Conservation (phyloP, 2,329 filamentous ascomycete genomes). For the Exophiala aquamarina region DNA sequence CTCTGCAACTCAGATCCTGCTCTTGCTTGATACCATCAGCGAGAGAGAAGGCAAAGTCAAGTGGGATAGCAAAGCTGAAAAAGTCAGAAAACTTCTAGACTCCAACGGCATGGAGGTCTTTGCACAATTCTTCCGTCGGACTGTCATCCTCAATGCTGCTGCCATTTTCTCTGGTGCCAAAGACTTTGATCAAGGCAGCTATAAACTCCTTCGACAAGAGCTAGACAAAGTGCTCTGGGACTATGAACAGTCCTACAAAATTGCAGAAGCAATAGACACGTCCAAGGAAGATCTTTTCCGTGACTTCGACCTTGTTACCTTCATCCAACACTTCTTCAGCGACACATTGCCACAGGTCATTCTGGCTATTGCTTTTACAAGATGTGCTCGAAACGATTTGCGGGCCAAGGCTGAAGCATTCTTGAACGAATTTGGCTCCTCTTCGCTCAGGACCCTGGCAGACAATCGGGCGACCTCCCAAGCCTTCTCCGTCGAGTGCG, state of each 20-base stretch:
- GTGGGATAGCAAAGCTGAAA: constrained; percentile 89
- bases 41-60: constrained; percentile 88
- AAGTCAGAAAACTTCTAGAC: constrained; percentile 92
- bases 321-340: constrained; percentile 93
- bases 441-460: constrained; percentile 16
- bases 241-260: constrained; percentile 79
- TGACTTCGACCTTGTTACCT: constrained; percentile 93
- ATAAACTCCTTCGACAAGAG: constrained; percentile 77
- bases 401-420: constrained; percentile 67
- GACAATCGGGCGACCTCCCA: constrained; percentile 13
- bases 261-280: constrained; percentile 89
- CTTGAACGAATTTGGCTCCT: constrained; percentile 14
- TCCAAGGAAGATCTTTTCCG: constrained; percentile 91
- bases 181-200: constrained; percentile 75
- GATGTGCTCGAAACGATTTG: constrained; percentile 75
- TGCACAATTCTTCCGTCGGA: constrained; percentile 88
- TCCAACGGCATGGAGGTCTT: constrained; percentile 99
- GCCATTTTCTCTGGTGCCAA: constrained; percentile 78
- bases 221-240: constrained; percentile 83
- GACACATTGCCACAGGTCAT: constrained; percentile 86
- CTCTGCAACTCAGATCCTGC: constrained; percentile 90
- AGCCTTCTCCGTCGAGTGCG: constrained; percentile 14
- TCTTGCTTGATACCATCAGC: constrained; percentile 90
- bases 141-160: constrained; percentile 85
- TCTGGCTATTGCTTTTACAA: constrained; percentile 84